phyloP scores from a whole-genome alignment of 768 basidiomycete species.

The Suillus sp. region DNA sequence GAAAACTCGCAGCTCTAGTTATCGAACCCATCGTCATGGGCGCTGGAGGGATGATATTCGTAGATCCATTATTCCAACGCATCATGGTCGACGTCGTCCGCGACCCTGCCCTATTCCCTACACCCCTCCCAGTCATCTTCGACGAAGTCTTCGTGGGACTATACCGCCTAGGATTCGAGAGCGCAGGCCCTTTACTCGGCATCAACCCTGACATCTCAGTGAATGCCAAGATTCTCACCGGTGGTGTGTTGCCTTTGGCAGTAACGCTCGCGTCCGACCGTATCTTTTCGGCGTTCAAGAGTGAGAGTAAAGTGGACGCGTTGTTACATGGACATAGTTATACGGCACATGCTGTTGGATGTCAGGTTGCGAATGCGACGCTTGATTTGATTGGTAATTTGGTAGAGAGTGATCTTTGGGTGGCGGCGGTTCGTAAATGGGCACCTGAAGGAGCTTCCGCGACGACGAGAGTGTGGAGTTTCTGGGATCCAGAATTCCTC shows the following conservation, averaged over 20 bases:
- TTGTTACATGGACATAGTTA: slow-evolving; percentile 95
- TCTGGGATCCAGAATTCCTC: slow-evolving; percentile 83
- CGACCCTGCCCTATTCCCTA: slow-evolving; percentile 35
- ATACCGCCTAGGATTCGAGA: slow-evolving; percentile 80
- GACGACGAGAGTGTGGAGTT: slow-evolving; percentile 65
- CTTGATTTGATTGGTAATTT: slow-evolving; percentile 63
- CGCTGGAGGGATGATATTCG: slow-evolving; percentile 96
- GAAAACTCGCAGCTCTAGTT: slow-evolving; percentile 71
- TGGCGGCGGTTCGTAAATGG: slow-evolving; percentile 64
- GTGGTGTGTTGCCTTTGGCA: slow-evolving; percentile 86
- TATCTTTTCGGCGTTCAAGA: slow-evolving; percentile 79
- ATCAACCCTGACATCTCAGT: slow-evolving; percentile 85
- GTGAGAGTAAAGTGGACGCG: slow-evolving; percentile 78
- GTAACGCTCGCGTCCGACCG: slow-evolving; percentile 80
- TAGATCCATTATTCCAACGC: slow-evolving; percentile 95
- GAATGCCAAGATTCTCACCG: slow-evolving; percentile 92
- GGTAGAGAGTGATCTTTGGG: slow-evolving; percentile 55
- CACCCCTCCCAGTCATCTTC: slow-evolving; percentile 85
- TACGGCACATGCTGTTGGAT: slow-evolving; percentile 92
- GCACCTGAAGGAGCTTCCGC: slow-evolving; percentile 8
- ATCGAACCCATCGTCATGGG: slow-evolving; percentile 94
- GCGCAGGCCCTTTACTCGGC: slow-evolving; percentile 65
- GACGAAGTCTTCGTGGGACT: slow-evolving; percentile 96
- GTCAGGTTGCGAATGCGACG: slow-evolving; percentile 85
- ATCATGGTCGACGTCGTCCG: slow-evolving; percentile 83